Conservation (phyloP, 352 stramenopile species). For the Phytophthora meadii region DNA sequence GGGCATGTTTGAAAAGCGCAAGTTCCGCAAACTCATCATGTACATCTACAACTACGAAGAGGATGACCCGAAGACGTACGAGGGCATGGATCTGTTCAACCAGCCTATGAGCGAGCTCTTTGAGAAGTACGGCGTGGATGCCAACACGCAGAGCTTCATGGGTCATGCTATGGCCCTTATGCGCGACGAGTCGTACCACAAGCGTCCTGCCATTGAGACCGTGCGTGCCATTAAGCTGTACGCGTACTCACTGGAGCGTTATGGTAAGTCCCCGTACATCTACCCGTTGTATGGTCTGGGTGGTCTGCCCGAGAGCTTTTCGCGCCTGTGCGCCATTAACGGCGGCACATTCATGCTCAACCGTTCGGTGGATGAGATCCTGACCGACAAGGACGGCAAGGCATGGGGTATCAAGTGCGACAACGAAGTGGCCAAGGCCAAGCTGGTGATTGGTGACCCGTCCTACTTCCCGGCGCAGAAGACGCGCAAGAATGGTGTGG, state of each 20-base stretch:
- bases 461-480: conserved; percentile 98
- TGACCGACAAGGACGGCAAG: conserved; percentile 94
- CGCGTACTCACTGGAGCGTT: conserved; percentile 96
- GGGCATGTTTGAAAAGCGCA: conserved; percentile 99
- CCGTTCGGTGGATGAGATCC: conserved; percentile 93
- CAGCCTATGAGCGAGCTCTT: conserved; percentile 99
- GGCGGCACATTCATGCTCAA: conserved; percentile 99
- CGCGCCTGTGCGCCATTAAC: conserved; percentile 98
- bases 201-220: conserved; percentile 91
- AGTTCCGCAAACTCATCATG: conserved; percentile 98
- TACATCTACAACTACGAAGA: conserved; percentile 97
- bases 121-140: conserved; percentile 97
- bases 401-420: conserved; percentile 93
- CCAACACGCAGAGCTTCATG: conserved; percentile 99
- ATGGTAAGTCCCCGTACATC: conserved; percentile 99
- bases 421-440: conserved; percentile 97
- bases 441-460: conserved; percentile 98
- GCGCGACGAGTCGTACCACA: conserved; percentile 91
- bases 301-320: conserved; percentile 99
- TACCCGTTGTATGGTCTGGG: conserved; percentile 99
- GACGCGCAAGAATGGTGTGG: conserved; percentile 92
- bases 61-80: conserved; percentile 90
- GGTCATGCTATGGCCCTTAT: conserved; percentile 99
- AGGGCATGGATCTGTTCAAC: conserved; percentile 93
- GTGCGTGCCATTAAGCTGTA: conserved; percentile 98